Base-by-base conservation (phyloP, 129 eudicot genomes). In the Arctium minus region DNA sequence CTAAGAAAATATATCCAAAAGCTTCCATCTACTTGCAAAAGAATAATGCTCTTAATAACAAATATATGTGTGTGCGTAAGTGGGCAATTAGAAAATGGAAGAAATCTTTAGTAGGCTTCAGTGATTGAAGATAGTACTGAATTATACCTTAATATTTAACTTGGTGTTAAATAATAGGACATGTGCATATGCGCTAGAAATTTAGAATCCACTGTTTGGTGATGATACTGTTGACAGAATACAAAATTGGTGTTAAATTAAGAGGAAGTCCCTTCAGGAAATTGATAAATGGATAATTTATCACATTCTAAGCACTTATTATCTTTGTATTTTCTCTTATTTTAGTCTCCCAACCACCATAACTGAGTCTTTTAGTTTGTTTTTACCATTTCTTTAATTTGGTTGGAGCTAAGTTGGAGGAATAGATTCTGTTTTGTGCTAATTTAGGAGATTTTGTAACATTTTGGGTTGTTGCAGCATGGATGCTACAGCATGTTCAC, bases 21-120 rank as follows among this genome's bases (percentile, higher is more conserved):
- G 78, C 8, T 40, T 42, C 12, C 38, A 27, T 29, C n/a, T 75
- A 75, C 79, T 44, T 29, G 79, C 67, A 75, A 75, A 75, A 33
- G 60, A 74, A 74, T 13, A 46, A 30, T 11, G 79, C 68, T 29
- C 40, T 15, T 75, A 75, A 75, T 27, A 46, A 42, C 32, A 75
- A 46, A 12, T 5, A 29, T 11, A 2, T 46, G 42, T n/a, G 64
- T 50, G 56, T 17, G 29, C 46, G 62, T 74, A 53, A 74, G 56
- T 42, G 33, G 65, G 18, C 60, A 46, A 40, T 22, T 4, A 10
- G 5, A 29, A 44, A 74, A 4, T 11, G 38, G 38, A 46, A 74
- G 37, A 74, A 42, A 74, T 27, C 30, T 44, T 10, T 42, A 50
- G 32, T 10, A 74, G 37, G 64, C 32, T 74, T 74, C 64, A 10